Evolutionary conservation across 805 yeast species (phyloP).

Genomic region (Zygosaccharomyces pseudorouxii): DNA sequence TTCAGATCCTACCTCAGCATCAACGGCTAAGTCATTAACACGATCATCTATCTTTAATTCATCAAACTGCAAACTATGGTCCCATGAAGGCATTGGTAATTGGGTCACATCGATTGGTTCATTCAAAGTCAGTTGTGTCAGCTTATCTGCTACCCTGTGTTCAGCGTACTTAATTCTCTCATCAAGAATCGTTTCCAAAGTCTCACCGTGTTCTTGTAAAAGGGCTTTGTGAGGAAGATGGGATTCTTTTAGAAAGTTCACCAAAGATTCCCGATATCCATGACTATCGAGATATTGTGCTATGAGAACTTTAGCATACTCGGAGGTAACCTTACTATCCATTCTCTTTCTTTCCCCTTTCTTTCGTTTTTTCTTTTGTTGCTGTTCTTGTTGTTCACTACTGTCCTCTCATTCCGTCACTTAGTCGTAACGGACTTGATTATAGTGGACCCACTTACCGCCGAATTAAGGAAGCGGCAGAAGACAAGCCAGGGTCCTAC

Average conservation of each 20-base stretch:
- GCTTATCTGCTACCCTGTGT: constrained; percentile 9
- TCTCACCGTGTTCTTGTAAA: constrained; percentile 14
- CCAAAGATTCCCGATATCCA: constrained; percentile 44
- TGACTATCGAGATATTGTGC: constrained; percentile 57
- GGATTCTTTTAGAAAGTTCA: constrained; percentile 40
- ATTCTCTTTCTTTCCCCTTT: background rate
- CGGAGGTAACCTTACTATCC: background rate
- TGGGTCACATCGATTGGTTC: constrained; percentile 10
- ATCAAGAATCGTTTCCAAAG: constrained; percentile 20
- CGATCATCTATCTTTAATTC: background rate
- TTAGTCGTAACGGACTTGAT: background rate
- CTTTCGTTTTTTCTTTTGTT: background rate
- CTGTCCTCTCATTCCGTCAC: background rate
- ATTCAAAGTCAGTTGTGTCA: constrained; percentile 18
- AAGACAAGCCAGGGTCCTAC: too few species aligned
- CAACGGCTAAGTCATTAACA: background rate
- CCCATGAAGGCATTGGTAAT: constrained; percentile 19
- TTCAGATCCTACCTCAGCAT: background rate
- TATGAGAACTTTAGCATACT: constrained; percentile 38
- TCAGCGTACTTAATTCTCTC: constrained; percentile 30
- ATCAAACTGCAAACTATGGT: constrained; percentile 14
- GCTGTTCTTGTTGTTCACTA: background rate
- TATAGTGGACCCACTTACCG: background rate
- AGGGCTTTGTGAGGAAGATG: constrained; percentile 11
- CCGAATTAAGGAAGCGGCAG: background rate